These are phyloP conservation scores for Silene conica DNA, from an alignment of 148 eudicot genomes.

Conservation along the genomic window DNA sequence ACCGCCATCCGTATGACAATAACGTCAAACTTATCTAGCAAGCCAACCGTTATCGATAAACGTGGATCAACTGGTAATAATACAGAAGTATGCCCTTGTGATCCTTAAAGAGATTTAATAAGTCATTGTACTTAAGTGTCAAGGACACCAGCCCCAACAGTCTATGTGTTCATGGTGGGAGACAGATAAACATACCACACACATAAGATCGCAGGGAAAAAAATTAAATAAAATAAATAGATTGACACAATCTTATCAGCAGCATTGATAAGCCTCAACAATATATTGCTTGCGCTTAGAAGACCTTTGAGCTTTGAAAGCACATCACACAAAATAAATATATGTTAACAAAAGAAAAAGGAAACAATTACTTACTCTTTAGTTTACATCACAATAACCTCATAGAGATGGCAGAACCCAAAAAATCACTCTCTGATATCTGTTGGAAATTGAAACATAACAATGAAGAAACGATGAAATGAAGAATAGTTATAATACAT, in stretches of 20 bases:
- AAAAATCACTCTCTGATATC: conserved; percentile 83
- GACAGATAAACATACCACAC: background rate
- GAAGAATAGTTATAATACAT: conserved; percentile 7
- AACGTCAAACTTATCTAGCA: too few species aligned
- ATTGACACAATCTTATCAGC: background rate
- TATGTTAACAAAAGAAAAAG: background rate
- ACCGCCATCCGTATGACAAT: too few species aligned
- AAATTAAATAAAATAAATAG: background rate
- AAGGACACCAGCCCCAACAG: too few species aligned
- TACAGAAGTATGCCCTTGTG: too few species aligned
- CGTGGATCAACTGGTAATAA: too few species aligned
- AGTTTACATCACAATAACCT: conserved; percentile 50
- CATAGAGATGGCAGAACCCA: conserved; percentile 73
- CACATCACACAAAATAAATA: background rate
- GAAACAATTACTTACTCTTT: conserved; percentile 45
- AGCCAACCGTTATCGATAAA: too few species aligned
- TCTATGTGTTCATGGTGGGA: too few species aligned
- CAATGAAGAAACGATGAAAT: background rate
- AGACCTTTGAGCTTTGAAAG: conserved; percentile 2
- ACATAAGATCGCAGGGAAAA: background rate
- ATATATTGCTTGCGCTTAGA: background rate
- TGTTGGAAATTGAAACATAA: conserved; percentile 26
- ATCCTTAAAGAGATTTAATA: too few species aligned
- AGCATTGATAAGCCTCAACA: background rate
- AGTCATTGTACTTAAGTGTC: too few species aligned